Evolutionary conservation across 2,329 filamentous ascomycete species (phyloP).

Genomic region (Talaromyces sp.): DNA sequence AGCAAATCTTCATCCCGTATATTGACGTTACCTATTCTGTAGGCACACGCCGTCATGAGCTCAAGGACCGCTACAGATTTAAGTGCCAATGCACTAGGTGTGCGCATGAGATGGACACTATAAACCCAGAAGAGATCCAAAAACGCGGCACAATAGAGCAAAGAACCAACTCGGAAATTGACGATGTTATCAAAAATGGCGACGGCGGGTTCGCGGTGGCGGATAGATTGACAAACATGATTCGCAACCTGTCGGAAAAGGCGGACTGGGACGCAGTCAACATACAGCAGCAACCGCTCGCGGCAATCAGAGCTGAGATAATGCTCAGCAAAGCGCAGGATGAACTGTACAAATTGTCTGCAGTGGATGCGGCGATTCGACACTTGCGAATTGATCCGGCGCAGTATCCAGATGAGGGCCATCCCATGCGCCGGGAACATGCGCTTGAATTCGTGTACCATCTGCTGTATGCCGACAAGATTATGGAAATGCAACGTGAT

Average conservation of each 20-base stretch:
- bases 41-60: conserved; percentile 50
- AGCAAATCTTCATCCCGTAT: conserved; percentile 62
- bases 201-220: background rate
- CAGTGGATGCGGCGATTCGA: conserved; percentile 51
- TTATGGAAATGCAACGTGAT: background rate
- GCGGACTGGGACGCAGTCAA: background rate
- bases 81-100: conserved; percentile 56
- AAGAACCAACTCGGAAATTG: conserved; percentile 23
- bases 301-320: conserved; percentile 53
- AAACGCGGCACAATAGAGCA: background rate
- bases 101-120: conserved; percentile 19
- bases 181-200: background rate
- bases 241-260: conserved; percentile 17
- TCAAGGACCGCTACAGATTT: conserved; percentile 58
- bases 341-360: conserved; percentile 46
- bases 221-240: background rate
- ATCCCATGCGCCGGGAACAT: conserved; percentile 55
- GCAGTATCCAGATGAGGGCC: conserved; percentile 47
- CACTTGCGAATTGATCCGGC: conserved; percentile 52
- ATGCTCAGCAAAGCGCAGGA: conserved; percentile 48
- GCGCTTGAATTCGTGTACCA: conserved; percentile 30
- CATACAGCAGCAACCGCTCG: conserved; percentile 48
- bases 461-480: background rate
- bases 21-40: conserved; percentile 56
- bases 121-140: background rate